phyloP scores from a whole-genome alignment of 148 eudicot genomes.

The Cornus kousa region DNA sequence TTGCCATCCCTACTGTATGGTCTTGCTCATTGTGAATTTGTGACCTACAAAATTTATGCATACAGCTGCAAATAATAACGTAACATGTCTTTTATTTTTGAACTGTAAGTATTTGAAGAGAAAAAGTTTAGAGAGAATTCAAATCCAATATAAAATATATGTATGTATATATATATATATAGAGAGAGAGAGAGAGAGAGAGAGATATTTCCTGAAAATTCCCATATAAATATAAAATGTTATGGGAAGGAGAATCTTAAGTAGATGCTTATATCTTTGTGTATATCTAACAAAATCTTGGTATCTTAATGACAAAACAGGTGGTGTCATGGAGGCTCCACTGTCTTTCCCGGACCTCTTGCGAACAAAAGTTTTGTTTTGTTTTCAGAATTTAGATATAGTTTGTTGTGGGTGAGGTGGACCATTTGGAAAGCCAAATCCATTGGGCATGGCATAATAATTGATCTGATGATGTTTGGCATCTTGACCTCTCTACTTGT shows the following conservation, averaged over 20 bases:
- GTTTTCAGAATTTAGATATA: conserved; percentile 1
- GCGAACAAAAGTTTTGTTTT: conserved; percentile 11
- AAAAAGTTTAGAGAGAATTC: too few relatives aligned
- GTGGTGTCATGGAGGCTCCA: conserved; percentile 23
- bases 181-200: too few relatives aligned
- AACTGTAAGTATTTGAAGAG: too few relatives aligned
- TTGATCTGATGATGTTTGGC: conserved; percentile 21
- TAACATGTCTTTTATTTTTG: too few relatives aligned
- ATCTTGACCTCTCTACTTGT: neutral
- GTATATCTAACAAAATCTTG: conserved; percentile 6
- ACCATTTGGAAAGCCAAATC: conserved; percentile 28
- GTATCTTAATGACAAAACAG: conserved; percentile 23
- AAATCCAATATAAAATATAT: too few relatives aligned
- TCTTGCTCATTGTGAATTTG: too few relatives aligned
- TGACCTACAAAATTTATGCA: too few relatives aligned
- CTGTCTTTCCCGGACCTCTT: conserved; percentile 20
- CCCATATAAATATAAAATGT: too few relatives aligned
- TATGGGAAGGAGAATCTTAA: conserved; percentile 5
- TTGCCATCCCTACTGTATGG: too few relatives aligned
- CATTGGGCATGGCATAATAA: conserved; percentile 14
- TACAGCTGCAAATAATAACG: too few relatives aligned
- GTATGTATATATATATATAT: too few relatives aligned
- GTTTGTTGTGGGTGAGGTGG: conserved; percentile 22
- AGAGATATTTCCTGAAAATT: too few relatives aligned
- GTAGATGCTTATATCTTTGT: conserved; percentile 4